A percentile compares a stretch with the other conserved stretches of the same genome.
phyloP scores from a whole-genome alignment of 352 stramenopile species.

The Globisporangium canariense region DNA sequence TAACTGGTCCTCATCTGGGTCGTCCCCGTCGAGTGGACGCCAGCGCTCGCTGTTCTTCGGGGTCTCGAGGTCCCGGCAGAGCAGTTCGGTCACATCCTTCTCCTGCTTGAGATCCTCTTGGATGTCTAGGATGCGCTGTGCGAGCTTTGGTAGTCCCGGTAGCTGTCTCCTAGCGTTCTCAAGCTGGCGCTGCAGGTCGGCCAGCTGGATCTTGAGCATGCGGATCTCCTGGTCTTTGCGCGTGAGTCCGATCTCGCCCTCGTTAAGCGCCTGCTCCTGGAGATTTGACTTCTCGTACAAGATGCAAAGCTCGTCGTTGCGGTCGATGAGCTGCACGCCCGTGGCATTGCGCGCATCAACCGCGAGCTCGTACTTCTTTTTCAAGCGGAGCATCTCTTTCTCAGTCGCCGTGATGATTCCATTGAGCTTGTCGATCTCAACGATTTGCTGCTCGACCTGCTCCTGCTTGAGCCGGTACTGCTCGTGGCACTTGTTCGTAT shows the following conservation, averaged over 20 bases:
- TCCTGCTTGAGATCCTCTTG: slow-evolving; percentile 85
- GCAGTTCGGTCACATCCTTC: slow-evolving; percentile 83
- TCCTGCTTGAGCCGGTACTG: slow-evolving; percentile 89
- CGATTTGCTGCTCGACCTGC: slow-evolving; percentile 93
- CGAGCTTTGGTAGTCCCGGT: slow-evolving; percentile 76
- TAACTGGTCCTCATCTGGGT: slow-evolving; percentile 89
- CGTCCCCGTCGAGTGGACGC: slow-evolving; percentile 84
- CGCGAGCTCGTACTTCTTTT: slow-evolving; percentile 88
- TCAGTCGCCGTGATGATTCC: slow-evolving; percentile 91
- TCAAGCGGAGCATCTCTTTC: slow-evolving; percentile 90
- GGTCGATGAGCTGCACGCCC: slow-evolving; percentile 92
- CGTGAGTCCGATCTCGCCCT: slow-evolving; percentile 76
- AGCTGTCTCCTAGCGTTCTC: slow-evolving; percentile 71
- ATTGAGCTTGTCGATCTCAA: slow-evolving; percentile 95
- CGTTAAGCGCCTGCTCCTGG: slow-evolving; percentile 80
- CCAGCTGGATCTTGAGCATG: slow-evolving; percentile 71
- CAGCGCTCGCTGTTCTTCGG: slow-evolving; percentile 87
- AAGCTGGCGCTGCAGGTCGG: slow-evolving; percentile 68
- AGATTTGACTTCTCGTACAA: slow-evolving; percentile 93
- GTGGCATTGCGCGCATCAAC: slow-evolving; percentile 87
- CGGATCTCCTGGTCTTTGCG: slow-evolving; percentile 82
- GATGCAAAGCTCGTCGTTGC: slow-evolving; percentile 95
- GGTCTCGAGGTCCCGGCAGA: slow-evolving; percentile 90
- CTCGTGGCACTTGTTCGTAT: slow-evolving; percentile 90
- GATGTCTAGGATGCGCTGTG: slow-evolving; percentile 71